These are phyloP conservation scores for Hymenoscyphus linearis DNA, from an alignment of 2,329 filamentous ascomycete genomes.

Conservation along the genomic window DNA sequence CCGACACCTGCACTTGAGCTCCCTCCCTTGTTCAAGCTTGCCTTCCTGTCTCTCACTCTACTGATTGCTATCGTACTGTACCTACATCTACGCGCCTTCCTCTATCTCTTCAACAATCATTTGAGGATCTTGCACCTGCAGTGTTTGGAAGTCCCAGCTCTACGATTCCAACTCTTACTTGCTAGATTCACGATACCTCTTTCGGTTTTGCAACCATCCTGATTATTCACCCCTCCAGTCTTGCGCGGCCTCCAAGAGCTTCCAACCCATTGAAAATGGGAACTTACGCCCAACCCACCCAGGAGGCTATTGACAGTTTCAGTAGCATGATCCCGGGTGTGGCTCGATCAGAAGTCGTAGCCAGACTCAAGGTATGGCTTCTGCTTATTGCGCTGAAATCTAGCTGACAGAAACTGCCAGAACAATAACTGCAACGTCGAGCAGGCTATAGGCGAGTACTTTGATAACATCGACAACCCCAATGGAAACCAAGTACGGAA, in stretches of 20 bases:
- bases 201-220: not conserved
- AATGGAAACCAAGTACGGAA: slow-evolving; percentile 33
- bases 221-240: not conserved
- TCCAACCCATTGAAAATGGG: slow-evolving; percentile 19
- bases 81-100: not conserved
- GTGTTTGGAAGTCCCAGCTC: not conserved
- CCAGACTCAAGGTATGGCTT: slow-evolving; percentile 24
- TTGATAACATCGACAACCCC: slow-evolving; percentile 31
- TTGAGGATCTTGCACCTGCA: not conserved
- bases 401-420: slow-evolving; percentile 27
- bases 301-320: slow-evolving; percentile 22
- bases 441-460: slow-evolving; percentile 47
- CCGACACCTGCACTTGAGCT: not conserved
- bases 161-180: not conserved
- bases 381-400: not conserved
- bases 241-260: slow-evolving; percentile 4
- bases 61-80: not conserved
- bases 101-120: not conserved
- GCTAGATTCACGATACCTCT: not conserved
- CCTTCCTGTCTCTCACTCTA: not conserved
- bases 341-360: slow-evolving; percentile 20
- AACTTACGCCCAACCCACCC: slow-evolving; percentile 19
- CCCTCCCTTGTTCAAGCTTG: not conserved
- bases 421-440: slow-evolving; percentile 43
- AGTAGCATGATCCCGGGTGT: slow-evolving; percentile 15